phyloP scores from a whole-genome alignment of 257 asterid genomes.

The Gentiana dahurica region DNA sequence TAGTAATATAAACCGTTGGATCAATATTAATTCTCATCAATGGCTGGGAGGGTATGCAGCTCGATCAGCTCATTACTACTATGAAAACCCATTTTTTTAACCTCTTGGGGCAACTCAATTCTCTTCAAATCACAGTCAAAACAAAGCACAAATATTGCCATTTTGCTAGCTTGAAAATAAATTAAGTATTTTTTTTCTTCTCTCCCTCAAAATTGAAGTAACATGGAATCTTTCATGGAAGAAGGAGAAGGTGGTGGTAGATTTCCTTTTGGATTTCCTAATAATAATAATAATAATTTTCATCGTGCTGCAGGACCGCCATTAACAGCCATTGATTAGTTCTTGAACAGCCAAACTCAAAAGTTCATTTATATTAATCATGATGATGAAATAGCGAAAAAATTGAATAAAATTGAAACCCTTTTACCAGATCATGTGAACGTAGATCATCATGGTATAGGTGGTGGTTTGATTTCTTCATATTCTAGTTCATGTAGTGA shows the following conservation, averaged over 20 bases:
- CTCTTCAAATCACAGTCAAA: conserved; percentile 1
- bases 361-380: no score
- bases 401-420: conserved; percentile 1
- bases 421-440: background rate
- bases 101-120: background rate
- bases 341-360: conserved; percentile 18
- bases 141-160: conserved; percentile 13
- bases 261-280: conserved; percentile 7
- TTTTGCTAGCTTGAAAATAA: conserved; percentile 18
- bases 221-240: conserved; percentile 30
- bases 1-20: conserved; percentile 36
- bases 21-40: conserved; percentile 16
- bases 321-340: conserved; percentile 23
- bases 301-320: conserved; percentile 22
- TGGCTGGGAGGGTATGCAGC: conserved; percentile 30
- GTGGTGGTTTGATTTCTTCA: conserved; percentile 2
- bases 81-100: background rate
- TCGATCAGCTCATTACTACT: conserved; percentile 15
- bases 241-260: conserved; percentile 9
- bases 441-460: background rate
- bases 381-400: background rate
- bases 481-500: background rate
- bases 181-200: conserved; percentile 8
- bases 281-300: background rate
- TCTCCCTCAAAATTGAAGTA: background rate